A percentile compares a stretch with the other conserved stretches of the same genome.
Evolutionary conservation across 352 stramenopile genomes (phyloP).

Genomic region (Phytophthora europaea): DNA sequence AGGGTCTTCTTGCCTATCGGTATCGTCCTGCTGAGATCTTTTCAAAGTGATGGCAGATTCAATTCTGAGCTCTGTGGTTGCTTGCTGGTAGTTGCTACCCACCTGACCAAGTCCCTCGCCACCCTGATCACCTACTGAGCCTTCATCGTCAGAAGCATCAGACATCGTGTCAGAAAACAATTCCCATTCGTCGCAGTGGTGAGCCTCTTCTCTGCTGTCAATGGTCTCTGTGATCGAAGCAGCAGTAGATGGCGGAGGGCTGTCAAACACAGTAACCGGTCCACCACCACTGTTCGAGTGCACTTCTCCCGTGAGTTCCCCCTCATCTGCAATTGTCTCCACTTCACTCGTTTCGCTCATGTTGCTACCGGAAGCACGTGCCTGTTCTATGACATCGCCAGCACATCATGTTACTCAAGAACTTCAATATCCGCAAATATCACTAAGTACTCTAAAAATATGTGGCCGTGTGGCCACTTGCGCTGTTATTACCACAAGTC

Average conservation of each 20-base stretch:
- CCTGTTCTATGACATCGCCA: conserved; percentile 12
- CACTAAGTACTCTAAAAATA: conserved; percentile 40
- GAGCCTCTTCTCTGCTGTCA: conserved; percentile 47
- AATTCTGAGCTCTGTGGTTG: conserved; percentile 3
- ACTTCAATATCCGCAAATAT: conserved; percentile 20
- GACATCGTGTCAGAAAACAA: conserved; percentile 31
- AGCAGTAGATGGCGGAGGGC: conserved; percentile 31
- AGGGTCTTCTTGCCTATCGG: neutral
- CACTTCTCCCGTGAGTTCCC: neutral
- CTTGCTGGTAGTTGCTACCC: neutral
- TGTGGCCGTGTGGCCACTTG: conserved; percentile 24
- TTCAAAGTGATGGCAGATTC: neutral
- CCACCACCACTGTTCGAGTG: neutral
- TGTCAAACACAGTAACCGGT: neutral
- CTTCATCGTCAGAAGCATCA: conserved; percentile 16
- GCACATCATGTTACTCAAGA: neutral
- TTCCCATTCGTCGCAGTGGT: conserved; percentile 53
- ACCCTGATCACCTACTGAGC: neutral
- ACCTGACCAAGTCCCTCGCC: conserved; percentile 5
- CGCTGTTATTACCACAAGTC: conserved; percentile 28
- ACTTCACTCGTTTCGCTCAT: conserved; percentile 25
- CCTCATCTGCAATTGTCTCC: conserved; percentile 18
- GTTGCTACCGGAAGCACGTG: conserved; percentile 5
- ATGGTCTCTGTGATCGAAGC: conserved; percentile 51
- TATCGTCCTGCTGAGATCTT: conserved; percentile 16